These are phyloP conservation scores for Bruguiera sexangula DNA, from an alignment of 345 rosid genomes.

Conservation along the genomic window DNA sequence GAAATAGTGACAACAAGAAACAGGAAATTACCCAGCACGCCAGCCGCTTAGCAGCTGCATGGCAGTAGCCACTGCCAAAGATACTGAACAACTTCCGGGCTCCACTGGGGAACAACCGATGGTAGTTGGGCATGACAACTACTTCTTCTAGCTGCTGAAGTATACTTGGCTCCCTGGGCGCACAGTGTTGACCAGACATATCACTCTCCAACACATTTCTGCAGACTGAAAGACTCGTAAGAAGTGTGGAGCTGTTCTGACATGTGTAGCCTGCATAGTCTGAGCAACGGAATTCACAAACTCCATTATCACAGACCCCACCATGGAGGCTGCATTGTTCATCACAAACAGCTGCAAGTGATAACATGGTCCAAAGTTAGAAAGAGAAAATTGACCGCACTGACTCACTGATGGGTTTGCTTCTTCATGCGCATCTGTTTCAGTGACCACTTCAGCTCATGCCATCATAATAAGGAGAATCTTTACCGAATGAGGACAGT, in stretches of 20 bases:
- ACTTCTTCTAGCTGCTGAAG: slow-evolving; percentile 97
- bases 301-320: slow-evolving; percentile 99
- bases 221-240: slow-evolving; percentile 80
- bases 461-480: not conserved
- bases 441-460: too few relatives aligned
- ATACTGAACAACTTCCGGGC: slow-evolving; percentile 79
- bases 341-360: slow-evolving; percentile 77
- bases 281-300: slow-evolving; percentile 98
- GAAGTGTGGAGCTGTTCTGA: slow-evolving; percentile 88
- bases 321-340: slow-evolving; percentile 99
- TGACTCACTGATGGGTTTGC: not conserved
- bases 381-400: not conserved
- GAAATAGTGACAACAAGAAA: not conserved
- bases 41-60: slow-evolving; percentile 81
- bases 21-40: slow-evolving; percentile 84
- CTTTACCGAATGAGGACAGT: too few relatives aligned
- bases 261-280: slow-evolving; percentile 98
- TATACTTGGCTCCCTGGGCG: slow-evolving; percentile 87
- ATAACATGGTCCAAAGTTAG: slow-evolving; percentile 10
- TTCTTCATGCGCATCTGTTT: too few relatives aligned
- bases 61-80: slow-evolving; percentile 74
- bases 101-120: slow-evolving; percentile 78
- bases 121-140: slow-evolving; percentile 94
- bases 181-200: slow-evolving; percentile 78
- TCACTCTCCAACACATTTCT: slow-evolving; percentile 77